Evolutionary conservation across 306 rosid species (phyloP).

Genomic region (Chamaecrista fasciculata): DNA sequence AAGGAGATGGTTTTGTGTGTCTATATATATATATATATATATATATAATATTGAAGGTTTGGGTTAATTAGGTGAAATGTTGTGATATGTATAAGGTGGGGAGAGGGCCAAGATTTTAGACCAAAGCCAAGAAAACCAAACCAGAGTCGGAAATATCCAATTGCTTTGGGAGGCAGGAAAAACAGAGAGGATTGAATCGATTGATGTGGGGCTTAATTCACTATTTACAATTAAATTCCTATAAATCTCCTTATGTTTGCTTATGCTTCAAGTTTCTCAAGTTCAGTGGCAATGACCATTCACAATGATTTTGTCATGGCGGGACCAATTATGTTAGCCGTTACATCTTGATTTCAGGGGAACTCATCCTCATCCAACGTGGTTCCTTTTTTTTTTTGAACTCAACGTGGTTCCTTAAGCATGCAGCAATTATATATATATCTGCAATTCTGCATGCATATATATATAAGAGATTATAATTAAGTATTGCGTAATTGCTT

Average conservation of each 20-base stretch:
- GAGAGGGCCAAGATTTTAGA: slow-evolving; percentile 48
- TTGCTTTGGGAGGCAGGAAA: slow-evolving; percentile 44
- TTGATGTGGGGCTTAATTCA: slow-evolving; percentile 2
- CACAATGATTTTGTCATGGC: neutral
- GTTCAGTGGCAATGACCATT: neutral
- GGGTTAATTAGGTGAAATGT: slow-evolving; percentile 65
- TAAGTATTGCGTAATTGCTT: no score
- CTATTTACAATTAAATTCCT: neutral
- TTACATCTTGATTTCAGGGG: neutral
- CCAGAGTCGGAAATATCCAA: no score
- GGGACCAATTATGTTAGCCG: slow-evolving; percentile 2
- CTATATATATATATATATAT: no score
- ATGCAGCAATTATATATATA: neutral
- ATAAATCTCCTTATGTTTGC: neutral
- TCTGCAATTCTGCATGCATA: no score
- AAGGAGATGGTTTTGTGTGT: slow-evolving; percentile 17
- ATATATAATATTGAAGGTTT: no score
- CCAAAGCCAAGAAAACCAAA: no score
- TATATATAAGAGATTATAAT: no score
- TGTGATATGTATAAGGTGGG: slow-evolving; percentile 47
- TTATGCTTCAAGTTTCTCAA: slow-evolving; percentile 24
- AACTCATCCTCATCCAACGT: neutral
- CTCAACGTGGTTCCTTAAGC: no score
- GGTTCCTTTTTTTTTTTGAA: neutral
- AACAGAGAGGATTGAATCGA: slow-evolving; percentile 16